Percentiles rank a stretch among this genome's conserved stretches.
These are phyloP conservation scores for Acer campestre DNA, from an alignment of 345 rosid species.

Conservation along the genomic window DNA sequence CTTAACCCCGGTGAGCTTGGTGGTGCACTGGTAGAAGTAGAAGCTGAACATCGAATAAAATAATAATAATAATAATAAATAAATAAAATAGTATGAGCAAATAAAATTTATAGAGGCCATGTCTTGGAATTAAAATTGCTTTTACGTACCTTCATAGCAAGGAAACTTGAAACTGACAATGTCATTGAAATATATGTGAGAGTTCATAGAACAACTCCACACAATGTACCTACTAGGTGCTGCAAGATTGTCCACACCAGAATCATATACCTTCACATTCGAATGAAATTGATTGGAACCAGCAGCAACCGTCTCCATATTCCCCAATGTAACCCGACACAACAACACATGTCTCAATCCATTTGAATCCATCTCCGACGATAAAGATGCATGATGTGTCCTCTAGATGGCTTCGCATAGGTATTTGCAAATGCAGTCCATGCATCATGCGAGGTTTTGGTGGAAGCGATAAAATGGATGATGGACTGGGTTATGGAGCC, in stretches of 20 bases:
- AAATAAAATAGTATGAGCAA: not conserved
- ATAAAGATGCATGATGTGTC: not conserved
- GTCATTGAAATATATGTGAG: conserved; percentile 50
- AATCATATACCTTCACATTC: conserved; percentile 49
- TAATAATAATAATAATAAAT: no score
- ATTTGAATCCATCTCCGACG: conserved; percentile 25
- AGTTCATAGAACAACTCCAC: conserved; percentile 55
- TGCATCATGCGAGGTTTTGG: no score
- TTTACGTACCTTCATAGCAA: conserved; percentile 10
- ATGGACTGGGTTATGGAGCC: no score
- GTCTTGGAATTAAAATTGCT: not conserved
- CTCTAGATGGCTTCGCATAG: no score
- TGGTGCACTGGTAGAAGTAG: not conserved
- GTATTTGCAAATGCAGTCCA: no score
- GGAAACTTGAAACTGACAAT: conserved; percentile 52
- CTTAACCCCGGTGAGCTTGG: conserved; percentile 7
- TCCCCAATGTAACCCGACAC: conserved; percentile 44
- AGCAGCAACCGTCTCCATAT: conserved; percentile 29
- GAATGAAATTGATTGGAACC: conserved; percentile 41
- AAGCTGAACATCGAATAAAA: not conserved
- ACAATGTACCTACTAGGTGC: conserved; percentile 43
- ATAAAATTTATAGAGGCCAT: no score
- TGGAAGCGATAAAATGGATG: no score
- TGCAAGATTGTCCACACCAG: conserved; percentile 53
- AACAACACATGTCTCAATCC: conserved; percentile 39